Conservation (phyloP, 371 early-diverging fungal species). For the Thermomucor indicae-seudaticae region DNA sequence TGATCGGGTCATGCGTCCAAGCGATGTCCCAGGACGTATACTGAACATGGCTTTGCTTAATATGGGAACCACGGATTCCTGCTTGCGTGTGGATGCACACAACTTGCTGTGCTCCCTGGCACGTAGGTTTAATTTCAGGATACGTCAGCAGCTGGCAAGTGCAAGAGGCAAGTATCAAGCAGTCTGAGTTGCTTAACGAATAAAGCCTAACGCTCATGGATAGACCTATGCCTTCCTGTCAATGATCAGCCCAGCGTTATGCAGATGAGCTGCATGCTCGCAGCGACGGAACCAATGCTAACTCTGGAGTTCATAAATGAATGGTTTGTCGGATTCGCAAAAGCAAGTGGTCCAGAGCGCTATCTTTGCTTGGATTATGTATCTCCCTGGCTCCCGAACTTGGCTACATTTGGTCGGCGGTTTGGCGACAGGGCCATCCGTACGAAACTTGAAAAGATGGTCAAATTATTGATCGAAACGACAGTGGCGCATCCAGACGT, state of each 20-base stretch:
- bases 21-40: slow-evolving; percentile 87
- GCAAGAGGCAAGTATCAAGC: slow-evolving; percentile 32
- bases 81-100: slow-evolving; percentile 79
- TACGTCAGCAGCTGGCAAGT: slow-evolving; percentile 74
- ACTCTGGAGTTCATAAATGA: slow-evolving; percentile 87
- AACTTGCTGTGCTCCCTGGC: slow-evolving; percentile 80
- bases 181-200: neutral
- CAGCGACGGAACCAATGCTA: slow-evolving; percentile 67
- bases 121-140: slow-evolving; percentile 77
- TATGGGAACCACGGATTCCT: slow-evolving; percentile 77
- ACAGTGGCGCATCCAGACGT: slow-evolving; percentile 68
- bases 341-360: slow-evolving; percentile 62
- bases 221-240: slow-evolving; percentile 82
- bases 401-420: slow-evolving; percentile 50
- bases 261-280: slow-evolving; percentile 71
- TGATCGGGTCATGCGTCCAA: slow-evolving; percentile 74
- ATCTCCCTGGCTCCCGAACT: slow-evolving; percentile 81
- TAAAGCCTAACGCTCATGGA: neutral
- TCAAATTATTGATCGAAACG: slow-evolving; percentile 69
- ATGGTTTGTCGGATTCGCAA: slow-evolving; percentile 73
- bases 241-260: slow-evolving; percentile 77
- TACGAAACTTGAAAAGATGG: slow-evolving; percentile 65
- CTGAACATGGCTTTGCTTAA: slow-evolving; percentile 90
- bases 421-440: slow-evolving; percentile 8
- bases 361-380: slow-evolving; percentile 81